Conservation (phyloP, 2,329 filamentous ascomycete genomes). For the Nemania diffusa region DNA sequence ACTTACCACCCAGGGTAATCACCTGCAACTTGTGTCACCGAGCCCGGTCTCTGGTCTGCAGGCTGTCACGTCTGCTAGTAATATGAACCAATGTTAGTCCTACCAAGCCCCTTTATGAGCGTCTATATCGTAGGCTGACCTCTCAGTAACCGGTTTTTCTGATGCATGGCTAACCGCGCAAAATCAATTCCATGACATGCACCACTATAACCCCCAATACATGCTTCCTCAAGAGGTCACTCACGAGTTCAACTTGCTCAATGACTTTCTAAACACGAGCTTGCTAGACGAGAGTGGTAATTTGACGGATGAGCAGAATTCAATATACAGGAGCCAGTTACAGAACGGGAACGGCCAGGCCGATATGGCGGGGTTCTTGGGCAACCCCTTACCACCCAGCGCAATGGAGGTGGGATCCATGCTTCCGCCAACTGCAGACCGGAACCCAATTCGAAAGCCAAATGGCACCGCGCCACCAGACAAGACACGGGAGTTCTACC, state of each 20-base stretch:
- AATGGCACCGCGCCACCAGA: conserved; percentile 72
- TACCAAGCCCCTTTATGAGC: conserved; percentile 46
- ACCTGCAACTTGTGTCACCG: conserved; percentile 77
- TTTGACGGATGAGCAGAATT: conserved; percentile 72
- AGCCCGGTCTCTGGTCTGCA: conserved; percentile 75
- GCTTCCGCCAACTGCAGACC: conserved; percentile 60
- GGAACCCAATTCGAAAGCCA: conserved; percentile 68
- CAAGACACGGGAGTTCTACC: conserved; percentile 88
- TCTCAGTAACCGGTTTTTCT: conserved; percentile 78
- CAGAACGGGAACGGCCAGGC: conserved; percentile 53
- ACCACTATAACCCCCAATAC: conserved; percentile 91
- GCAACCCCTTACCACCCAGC: conserved; percentile 49
- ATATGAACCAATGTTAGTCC: conserved; percentile 79
- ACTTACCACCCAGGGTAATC: conserved; percentile 62
- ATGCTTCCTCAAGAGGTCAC: conserved; percentile 94
- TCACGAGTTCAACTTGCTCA: conserved; percentile 95
- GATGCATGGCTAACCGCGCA: conserved; percentile 84
- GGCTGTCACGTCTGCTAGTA: conserved; percentile 68
- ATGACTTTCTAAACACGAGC: conserved; percentile 94
- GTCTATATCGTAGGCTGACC: conserved; percentile 46
- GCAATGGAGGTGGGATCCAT: conserved; percentile 56
- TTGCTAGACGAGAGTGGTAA: conserved; percentile 84
- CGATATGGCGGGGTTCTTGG: conserved; percentile 61
- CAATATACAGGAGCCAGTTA: conserved; percentile 53
- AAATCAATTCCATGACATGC: conserved; percentile 93